Evolutionary conservation across 2,329 filamentous ascomycete species (phyloP), one percentile per base, ranked within the genome.

Genomic region (Colletotrichum navitas): DNA sequence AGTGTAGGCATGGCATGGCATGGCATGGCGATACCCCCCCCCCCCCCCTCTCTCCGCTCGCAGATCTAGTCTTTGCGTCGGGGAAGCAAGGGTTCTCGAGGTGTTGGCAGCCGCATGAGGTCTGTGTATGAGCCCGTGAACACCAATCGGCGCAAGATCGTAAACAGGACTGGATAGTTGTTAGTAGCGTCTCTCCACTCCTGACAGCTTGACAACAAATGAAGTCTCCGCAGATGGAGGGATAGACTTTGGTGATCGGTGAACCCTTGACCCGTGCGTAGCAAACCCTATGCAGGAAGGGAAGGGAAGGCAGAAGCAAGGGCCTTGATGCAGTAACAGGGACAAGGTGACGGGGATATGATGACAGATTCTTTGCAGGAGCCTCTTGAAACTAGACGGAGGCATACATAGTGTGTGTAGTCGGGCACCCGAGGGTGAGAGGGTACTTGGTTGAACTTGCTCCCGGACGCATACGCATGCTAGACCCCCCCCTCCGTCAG

Each of bases 21-120:
- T 29, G 29, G 51, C 26, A 41, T 39, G 49, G 11, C 12, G 26
- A 52, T 24, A 29, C 6, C 32, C 43, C 29, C 32, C 26, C 21
- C 12, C 6, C 32, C 43, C 29, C 32, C 26, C 21, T 18, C 59
- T 32, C 36, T 68, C 8, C 5, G 16, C 51, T 59, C 54, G 39
- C 39, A 39, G 54, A 45, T 12, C 21, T 26, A n/a, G 32, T 32
- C 47, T 29, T 51, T 64, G 69, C 69, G 65, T 72, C 65, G 65
- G 65, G 65, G 69, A 72, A 32, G 66, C 47, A 60, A 54, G 21
- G 24, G 59, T 49, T 11, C 24, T 21, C 8, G 11, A 24, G 18
- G 24, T 29, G 21, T 4, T n/a, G 43, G 43, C 59, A 24, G 21
- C 14, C 32, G 18, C 21, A n/a, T 32, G 32, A 18, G 8, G 59